Conservation (phyloP, 1,139 yeast species). For the Pichia sp. region DNA sequence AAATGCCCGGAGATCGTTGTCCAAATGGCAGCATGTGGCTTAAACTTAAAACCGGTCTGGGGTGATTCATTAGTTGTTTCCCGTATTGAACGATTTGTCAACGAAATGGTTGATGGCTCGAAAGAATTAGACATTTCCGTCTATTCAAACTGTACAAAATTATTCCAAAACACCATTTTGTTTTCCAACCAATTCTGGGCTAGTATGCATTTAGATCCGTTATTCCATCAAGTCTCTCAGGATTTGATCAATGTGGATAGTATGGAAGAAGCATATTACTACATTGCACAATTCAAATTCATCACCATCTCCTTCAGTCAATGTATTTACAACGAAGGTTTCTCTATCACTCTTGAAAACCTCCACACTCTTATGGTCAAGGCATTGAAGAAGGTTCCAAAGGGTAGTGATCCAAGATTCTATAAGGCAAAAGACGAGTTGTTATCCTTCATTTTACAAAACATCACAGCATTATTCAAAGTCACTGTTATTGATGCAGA, state of each 20-base stretch:
- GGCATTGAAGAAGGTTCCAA: constrained; percentile 22
- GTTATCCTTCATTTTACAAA: constrained; percentile 27
- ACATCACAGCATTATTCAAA: constrained; percentile 17
- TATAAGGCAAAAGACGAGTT: constrained; percentile 46
- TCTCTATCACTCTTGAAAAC: constrained; percentile 15
- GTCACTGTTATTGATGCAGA: constrained; percentile 9
- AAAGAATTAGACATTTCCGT: constrained; percentile 11
- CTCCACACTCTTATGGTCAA: constrained; percentile 13
- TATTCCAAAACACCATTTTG: constrained; percentile 22
- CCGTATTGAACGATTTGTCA: constrained; percentile 24
- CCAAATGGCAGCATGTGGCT: constrained; percentile 27
- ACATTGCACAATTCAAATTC: constrained; percentile 37
- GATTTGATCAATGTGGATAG: constrained; percentile 23
- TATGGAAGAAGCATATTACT: constrained; percentile 32
- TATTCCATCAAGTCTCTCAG: constrained; percentile 12
- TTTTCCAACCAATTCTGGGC: constrained; percentile 30
- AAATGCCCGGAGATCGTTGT: constrained; percentile 29
- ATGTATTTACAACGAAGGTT: constrained; percentile 26
- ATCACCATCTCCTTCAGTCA: constrained; percentile 33
- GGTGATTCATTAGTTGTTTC: constrained; percentile 23
- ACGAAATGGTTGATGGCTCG: constrained; percentile 30
- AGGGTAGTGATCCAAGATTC: constrained; percentile 32
- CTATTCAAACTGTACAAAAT: constrained; percentile 21
- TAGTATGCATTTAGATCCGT: constrained; percentile 16
- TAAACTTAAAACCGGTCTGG: constrained; percentile 22